Base-by-base conservation (phyloP, 2,329 filamentous ascomycete genomes). In the Ophiostoma quercus region DNA sequence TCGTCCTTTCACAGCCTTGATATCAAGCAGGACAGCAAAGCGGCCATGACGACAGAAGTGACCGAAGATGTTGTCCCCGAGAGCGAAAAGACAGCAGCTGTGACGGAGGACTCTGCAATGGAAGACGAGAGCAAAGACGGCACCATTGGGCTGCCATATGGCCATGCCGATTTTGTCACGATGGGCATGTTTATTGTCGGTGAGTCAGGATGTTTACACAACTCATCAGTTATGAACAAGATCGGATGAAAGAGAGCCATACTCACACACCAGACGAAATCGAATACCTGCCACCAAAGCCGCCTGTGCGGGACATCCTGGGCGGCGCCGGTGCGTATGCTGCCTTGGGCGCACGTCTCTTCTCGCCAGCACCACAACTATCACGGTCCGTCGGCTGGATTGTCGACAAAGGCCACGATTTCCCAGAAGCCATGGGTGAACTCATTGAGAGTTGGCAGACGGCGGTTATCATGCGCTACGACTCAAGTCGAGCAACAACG, bases 321-420 rank as follows among this genome's bases (percentile, higher is more conserved):
- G 95, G 95, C 68, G 95, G 95, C 32, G 95, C 91, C 37, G 95
- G 94, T 34, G 87, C 93, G 2, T 98, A 92, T 78, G 90, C 91
- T 9, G 92, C 93, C 8, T 82, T 98, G 7, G 95, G 95, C 25
- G 95, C 95, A 22, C 91, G 95, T 41, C 83, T 99, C 67, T 90
- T 97, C 77, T 94, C 92, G 4, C 91, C 92, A 2, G 91, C 92
- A 3, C 80, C 84, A 41, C 84, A 2, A 76, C 75, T 83, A 65
- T 91, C 92, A 29, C 83, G 82, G 51, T 84, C 85, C 2, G 87
- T 98, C 6, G 92, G 92, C 73, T 98, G 94, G 94, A 89, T 98
- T 72, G 87, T 98, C 62, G 94, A 99, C 79, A 87, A 88, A 75
- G 95, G 95, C 39, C 90, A 87, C 19, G 95, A 98, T 79, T 98